Conservation (phyloP, 2,329 filamentous ascomycete species). For the Diaporthe sp. region DNA sequence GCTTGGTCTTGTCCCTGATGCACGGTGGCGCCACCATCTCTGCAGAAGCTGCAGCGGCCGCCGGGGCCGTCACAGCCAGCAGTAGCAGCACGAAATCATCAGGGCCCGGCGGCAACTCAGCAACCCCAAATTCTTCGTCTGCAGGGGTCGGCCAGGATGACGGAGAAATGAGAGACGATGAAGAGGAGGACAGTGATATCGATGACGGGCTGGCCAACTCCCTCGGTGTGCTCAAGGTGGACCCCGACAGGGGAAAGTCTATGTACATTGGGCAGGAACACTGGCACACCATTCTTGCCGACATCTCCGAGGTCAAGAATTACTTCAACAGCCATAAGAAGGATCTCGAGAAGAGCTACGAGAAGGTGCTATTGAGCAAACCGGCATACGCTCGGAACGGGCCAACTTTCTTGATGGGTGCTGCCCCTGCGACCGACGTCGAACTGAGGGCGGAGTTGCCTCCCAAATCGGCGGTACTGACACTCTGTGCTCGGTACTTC, state of each 20-base stretch:
- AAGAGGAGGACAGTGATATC: constrained; percentile 76
- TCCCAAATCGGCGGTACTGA: constrained; percentile 84
- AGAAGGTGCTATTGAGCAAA: constrained; percentile 80
- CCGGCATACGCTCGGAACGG: constrained; percentile 72
- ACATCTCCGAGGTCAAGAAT: constrained; percentile 93
- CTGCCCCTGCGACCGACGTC: constrained; percentile 77
- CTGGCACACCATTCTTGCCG: constrained; percentile 84
- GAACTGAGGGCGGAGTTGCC: constrained; percentile 88
- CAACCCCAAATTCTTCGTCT: constrained; percentile 61
- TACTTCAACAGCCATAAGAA: constrained; percentile 91
- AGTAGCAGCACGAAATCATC: constrained; percentile 49
- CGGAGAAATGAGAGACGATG: constrained; percentile 63
- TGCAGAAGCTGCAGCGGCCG: constrained; percentile 51
- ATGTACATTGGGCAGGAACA: constrained; percentile 87
- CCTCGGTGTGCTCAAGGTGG: constrained; percentile 86
- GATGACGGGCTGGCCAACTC: constrained; percentile 79
- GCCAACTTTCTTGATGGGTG: constrained; percentile 84
- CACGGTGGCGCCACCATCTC: constrained; percentile 77
- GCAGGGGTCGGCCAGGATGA: constrained; percentile 69
- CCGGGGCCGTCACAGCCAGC: constrained; percentile 47
- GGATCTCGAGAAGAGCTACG: constrained; percentile 86
- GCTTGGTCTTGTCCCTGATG: constrained; percentile 93
- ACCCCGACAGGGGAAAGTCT: constrained; percentile 81
- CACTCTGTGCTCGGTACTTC: constrained; percentile 90
- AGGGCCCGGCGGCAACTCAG: constrained; percentile 52